Base-by-base conservation (phyloP, 148 eudicot genomes). In the Gaultheria prostrata region DNA sequence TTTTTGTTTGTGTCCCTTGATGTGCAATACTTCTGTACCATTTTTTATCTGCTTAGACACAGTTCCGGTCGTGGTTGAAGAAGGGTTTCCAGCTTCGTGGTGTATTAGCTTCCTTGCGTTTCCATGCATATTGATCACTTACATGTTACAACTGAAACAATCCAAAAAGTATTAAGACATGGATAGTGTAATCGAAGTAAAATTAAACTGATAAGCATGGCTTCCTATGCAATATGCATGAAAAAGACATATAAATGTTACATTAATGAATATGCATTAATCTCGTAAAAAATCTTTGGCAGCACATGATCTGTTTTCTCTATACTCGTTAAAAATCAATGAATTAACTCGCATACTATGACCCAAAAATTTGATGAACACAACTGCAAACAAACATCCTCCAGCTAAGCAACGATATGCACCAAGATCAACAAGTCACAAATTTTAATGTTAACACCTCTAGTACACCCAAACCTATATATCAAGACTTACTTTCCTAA, bases 1-100 rank as follows among this genome's bases (percentile, higher is more conserved):
- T 46, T 83, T 83, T 53, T 49, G 76, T 45, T 81, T 86, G 51
- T 51, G 85, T 82, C 26, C 74, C 83, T 83, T 83, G 54, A 49
- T 26, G 61, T 28, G 35, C 39, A n/a, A 83, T 65, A 9, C 21
- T 46, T 30, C 33, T 32, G 21, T 46, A 48, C 76, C 81, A 77
- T 3, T 77, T 50, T 77, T 51, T 75, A 78, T 67, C 43, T 78
- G 70, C 46, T 78, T 33, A 53, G 80, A 50, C 26, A 3, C 63
- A 77, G 63, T 15, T 77, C 28, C 63, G 17, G 28, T 70, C 77
- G 70, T 50, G 30, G 28, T 81, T 70, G 33, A 28, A 67, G 43
- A 81, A 11, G 53, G 74, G 24, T 84, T 84, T 53, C 67, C 82
- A 51, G 57, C 15, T 30, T 79, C 78, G 49, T 70, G 76, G 33